Evolutionary conservation across 2,329 filamentous ascomycete genomes (phyloP).

Genomic region (Pseudogymnoascus sp.): DNA sequence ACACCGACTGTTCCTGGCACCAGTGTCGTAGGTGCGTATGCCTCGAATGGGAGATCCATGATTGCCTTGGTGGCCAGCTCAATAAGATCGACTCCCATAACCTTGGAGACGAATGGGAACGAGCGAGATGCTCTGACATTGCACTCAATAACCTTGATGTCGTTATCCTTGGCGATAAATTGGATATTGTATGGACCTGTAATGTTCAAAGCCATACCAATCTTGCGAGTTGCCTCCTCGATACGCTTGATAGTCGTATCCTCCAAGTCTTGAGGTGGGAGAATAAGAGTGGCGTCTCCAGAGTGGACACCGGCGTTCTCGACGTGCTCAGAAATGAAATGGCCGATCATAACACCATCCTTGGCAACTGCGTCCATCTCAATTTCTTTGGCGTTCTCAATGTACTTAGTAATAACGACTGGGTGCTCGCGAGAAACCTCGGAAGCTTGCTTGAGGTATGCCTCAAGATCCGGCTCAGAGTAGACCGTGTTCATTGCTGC

Average conservation of each 20-base stretch:
- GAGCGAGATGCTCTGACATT: slow-evolving; percentile 94
- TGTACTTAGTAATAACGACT: slow-evolving; percentile 98
- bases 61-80: slow-evolving; percentile 99
- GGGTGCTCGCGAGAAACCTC: slow-evolving; percentile 94
- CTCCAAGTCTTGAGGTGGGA: slow-evolving; percentile 90
- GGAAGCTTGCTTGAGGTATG: slow-evolving; percentile 80
- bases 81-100: slow-evolving; percentile 95
- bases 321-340: slow-evolving; percentile 97
- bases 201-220: slow-evolving; percentile 86
- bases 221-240: slow-evolving; percentile 91
- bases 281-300: slow-evolving; percentile 89
- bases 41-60: slow-evolving; percentile 71
- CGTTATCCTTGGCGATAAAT: slow-evolving; percentile 98
- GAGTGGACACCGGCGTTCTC: slow-evolving; percentile 98
- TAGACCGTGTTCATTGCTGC: slow-evolving; percentile 99
- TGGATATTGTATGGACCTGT: slow-evolving; percentile 98
- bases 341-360: slow-evolving; percentile 81
- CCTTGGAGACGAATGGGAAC: slow-evolving; percentile 97
- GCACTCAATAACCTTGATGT: slow-evolving; percentile 99
- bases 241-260: slow-evolving; percentile 83
- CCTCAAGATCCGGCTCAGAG: slow-evolving; percentile 84
- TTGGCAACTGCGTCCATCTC: slow-evolving; percentile 98
- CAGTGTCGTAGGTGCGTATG: slow-evolving; percentile 72
- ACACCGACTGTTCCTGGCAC: slow-evolving; percentile 82
- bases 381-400: slow-evolving; percentile 98